Evolutionary conservation across 495 filamentous ascomycete species (phyloP), one percentile per base, ranked within the genome.

Genomic region (Tuber microsphaerosporum): DNA sequence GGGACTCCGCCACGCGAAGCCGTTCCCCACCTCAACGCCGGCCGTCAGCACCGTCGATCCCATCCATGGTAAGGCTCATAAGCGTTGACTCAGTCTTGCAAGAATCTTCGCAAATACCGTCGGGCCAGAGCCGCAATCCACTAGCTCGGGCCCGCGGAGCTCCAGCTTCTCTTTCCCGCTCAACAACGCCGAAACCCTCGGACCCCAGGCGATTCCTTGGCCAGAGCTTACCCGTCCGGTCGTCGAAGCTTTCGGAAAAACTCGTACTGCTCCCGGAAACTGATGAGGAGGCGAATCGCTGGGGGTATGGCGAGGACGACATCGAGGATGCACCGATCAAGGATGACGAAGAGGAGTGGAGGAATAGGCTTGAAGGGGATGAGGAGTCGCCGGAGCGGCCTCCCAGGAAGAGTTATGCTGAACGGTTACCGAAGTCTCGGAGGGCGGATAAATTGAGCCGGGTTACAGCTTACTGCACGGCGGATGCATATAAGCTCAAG

Each of bases 71-170:
- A 19, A 93, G 94, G 70, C 90, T 95, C 83, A 92, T 99, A 79
- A 96, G 93, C 19, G 96, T 99, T 81, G 95, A 99, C 84, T 97
- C 93, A 81, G 91, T 98, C 75, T 90, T 99, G 5, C 93, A 96
- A 84, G 92, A 96, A 85, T 90, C 93, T 74, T 96, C 93, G 46
- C 94, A 99, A 79, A 93, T 99, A 8, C 96, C 95, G 31, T 98
- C 95, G 0, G 94, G 92, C 84, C 94, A 98, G 84, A 92, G 93
- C 56, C 90, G 95, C 6, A 87, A 89, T 31, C 92, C 93, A 0
- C 88, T 91, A 34, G 87, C 87, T 20, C 80, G 79, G 84, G 39
- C 88, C 88, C 44, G 85, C 84, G 4, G 83, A 83, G 14, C 86
- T 84, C 83, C 31, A 83, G 84, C 75, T 48, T 77, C 70, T 77